These are phyloP conservation scores for Myxozyma sirexii DNA, from an alignment of 805 yeast genomes.

Conservation along the genomic window DNA sequence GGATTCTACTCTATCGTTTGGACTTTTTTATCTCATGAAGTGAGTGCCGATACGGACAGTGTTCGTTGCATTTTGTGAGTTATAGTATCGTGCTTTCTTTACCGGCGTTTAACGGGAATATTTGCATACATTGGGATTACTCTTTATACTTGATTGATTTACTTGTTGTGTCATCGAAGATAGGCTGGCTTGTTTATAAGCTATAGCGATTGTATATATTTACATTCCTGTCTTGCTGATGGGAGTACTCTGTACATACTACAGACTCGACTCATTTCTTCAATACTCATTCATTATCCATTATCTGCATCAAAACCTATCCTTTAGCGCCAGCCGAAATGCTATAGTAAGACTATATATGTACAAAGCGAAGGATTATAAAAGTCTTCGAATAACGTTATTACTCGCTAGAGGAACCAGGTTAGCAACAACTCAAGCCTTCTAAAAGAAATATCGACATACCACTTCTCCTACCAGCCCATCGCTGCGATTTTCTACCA, in stretches of 20 bases:
- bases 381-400: conserved; percentile 18
- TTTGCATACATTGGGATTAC: too few species aligned
- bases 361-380: background rate
- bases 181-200: too few species aligned
- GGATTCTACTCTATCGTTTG: too few species aligned
- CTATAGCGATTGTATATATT: conserved; percentile 1
- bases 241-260: background rate
- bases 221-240: background rate
- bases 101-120: too few species aligned
- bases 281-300: background rate
- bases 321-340: background rate
- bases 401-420: conserved; percentile 16
- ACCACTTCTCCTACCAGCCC: conserved; percentile 32
- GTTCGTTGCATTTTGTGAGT: too few species aligned
- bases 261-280: background rate
- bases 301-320: too few species aligned
- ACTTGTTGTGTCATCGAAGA: too few species aligned
- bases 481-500: conserved; percentile 28
- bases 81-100: too few species aligned
- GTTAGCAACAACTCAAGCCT: background rate
- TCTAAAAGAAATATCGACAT: background rate
- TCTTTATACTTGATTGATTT: too few species aligned
- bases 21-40: too few species aligned
- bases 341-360: background rate
- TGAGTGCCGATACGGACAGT: too few species aligned